A percentile compares a stretch with the other conserved stretches of the same genome.
These are phyloP conservation scores for Hypomontagnella monticulosa DNA, from an alignment of 495 filamentous ascomycete genomes.

Conservation along the genomic window DNA sequence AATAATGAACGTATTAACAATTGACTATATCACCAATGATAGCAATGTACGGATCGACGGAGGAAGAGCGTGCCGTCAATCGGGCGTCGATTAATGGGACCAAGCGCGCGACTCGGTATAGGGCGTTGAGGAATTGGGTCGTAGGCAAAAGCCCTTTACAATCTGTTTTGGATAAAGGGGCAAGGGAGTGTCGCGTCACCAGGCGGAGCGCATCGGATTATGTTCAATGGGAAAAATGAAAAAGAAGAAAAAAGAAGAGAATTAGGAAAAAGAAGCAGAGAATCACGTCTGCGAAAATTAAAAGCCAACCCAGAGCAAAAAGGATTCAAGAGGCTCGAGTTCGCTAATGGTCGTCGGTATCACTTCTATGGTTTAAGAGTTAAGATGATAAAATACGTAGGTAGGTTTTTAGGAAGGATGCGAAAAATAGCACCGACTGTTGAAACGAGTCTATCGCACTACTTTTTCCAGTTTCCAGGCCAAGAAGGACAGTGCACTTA, in stretches of 20 bases:
- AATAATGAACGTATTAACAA: conserved; percentile 33
- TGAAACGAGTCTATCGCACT: conserved; percentile 39
- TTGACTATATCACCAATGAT: conserved; percentile 9
- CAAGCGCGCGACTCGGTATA: conserved; percentile 19
- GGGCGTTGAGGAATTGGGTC: background rate
- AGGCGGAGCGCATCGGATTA: conserved; percentile 42
- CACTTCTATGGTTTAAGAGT: conserved; percentile 24
- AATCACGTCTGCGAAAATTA: conserved; percentile 31
- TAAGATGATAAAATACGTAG: conserved; percentile 36
- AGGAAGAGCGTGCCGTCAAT: conserved; percentile 8
- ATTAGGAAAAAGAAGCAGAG: conserved; percentile 30
- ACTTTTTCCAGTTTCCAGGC: conserved; percentile 7
- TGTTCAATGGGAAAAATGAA: conserved; percentile 39
- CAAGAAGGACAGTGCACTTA: conserved; percentile 27
- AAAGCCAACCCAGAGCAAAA: conserved; percentile 35
- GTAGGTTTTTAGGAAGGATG: conserved; percentile 30
- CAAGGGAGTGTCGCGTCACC: conserved; percentile 43
- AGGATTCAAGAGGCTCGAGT: conserved; percentile 37
- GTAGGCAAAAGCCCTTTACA: conserved; percentile 20
- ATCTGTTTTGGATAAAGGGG: conserved; percentile 30
- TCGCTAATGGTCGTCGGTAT: conserved; percentile 33
- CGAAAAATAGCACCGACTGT: conserved; percentile 31
- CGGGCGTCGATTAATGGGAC: conserved; percentile 17
- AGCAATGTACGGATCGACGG: conserved; percentile 5
- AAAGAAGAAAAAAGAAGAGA: conserved; percentile 17